A percentile compares a stretch with the other conserved stretches of the same genome.
phyloP scores from a whole-genome alignment of 106 monocot species.

The Amphibolis antarctica region DNA sequence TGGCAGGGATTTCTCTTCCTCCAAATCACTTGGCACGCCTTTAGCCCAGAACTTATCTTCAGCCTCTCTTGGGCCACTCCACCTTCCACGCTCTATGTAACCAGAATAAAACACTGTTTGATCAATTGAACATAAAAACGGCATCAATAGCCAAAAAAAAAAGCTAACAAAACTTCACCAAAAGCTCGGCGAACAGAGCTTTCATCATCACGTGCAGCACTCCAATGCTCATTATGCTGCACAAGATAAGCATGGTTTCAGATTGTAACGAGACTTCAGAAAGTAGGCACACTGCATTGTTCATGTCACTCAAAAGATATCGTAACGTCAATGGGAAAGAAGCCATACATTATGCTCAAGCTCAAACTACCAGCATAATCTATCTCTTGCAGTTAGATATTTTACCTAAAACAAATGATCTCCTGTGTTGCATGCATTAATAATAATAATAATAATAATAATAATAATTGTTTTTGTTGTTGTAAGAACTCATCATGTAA shows the following conservation, averaged over 20 bases:
- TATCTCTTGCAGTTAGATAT: too few relatives aligned
- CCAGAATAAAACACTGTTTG: background rate
- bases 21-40: slow-evolving; percentile 4
- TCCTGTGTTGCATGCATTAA: too few relatives aligned
- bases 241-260: slow-evolving; percentile 58
- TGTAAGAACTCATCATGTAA: too few relatives aligned
- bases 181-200: slow-evolving; percentile 26
- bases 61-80: slow-evolving; percentile 24
- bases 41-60: slow-evolving; percentile 18
- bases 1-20: slow-evolving; percentile 4
- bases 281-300: background rate
- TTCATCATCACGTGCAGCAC: slow-evolving; percentile 51
- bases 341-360: too few relatives aligned
- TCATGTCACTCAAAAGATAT: background rate
- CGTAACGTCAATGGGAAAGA: too few relatives aligned
- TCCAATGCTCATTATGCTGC: slow-evolving; percentile 68
- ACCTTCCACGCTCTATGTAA: slow-evolving; percentile 35
- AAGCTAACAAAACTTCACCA: slow-evolving; percentile 20
- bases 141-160: background rate
- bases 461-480: too few relatives aligned
- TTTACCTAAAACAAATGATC: too few relatives aligned
- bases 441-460: too few relatives aligned
- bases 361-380: too few relatives aligned
- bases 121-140: background rate
- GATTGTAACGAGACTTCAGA: slow-evolving; percentile 27